Evolutionary conservation across 768 basidiomycete genomes (phyloP).

Genomic region (Kockovaella imperatae): DNA sequence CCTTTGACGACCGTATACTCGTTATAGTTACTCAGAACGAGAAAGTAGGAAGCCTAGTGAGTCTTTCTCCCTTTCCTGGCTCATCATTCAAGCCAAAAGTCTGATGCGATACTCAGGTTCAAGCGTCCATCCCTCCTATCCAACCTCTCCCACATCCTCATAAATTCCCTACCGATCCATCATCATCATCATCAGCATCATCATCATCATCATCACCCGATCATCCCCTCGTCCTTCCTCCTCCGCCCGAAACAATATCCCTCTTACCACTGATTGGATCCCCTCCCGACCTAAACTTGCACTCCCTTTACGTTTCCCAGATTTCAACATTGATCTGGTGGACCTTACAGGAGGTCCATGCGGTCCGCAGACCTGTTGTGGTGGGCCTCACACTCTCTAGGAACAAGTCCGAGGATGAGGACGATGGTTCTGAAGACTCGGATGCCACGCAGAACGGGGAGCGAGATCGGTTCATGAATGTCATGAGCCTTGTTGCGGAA

Average conservation of each 20-base stretch:
- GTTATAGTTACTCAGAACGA: slow-evolving; percentile 85
- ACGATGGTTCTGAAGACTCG: slow-evolving; percentile 13
- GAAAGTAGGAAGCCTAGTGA: slow-evolving; percentile 80
- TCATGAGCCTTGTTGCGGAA: slow-evolving; percentile 48
- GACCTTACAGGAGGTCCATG: slow-evolving; percentile 46
- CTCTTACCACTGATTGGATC: slow-evolving; percentile 74
- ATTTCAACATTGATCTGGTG: slow-evolving; percentile 78
- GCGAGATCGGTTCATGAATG: slow-evolving; percentile 47
- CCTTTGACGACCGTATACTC: slow-evolving; percentile 68
- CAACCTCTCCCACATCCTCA: slow-evolving; percentile 19
- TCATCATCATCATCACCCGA: slow-evolving; percentile 1
- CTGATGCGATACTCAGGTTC: slow-evolving; percentile 16
- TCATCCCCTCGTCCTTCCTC: slow-evolving; percentile 25
- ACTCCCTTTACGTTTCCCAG: slow-evolving; percentile 77
- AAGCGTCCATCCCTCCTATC: slow-evolving; percentile 34
- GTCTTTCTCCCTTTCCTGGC: slow-evolving; percentile 5
- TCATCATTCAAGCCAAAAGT: background rate
- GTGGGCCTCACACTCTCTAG: slow-evolving; percentile 61
- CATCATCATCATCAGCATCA: too few relatives aligned
- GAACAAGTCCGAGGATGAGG: slow-evolving; percentile 35
- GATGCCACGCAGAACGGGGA: slow-evolving; percentile 46
- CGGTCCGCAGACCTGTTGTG: slow-evolving; percentile 55
- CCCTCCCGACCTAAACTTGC: slow-evolving; percentile 60
- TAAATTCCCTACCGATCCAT: background rate
- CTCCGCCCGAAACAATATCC: slow-evolving; percentile 55